Evolutionary conservation across 2,329 filamentous ascomycete species (phyloP), one percentile per base, ranked within the genome.

Genomic region (Pseudogymnoascus sp.): DNA sequence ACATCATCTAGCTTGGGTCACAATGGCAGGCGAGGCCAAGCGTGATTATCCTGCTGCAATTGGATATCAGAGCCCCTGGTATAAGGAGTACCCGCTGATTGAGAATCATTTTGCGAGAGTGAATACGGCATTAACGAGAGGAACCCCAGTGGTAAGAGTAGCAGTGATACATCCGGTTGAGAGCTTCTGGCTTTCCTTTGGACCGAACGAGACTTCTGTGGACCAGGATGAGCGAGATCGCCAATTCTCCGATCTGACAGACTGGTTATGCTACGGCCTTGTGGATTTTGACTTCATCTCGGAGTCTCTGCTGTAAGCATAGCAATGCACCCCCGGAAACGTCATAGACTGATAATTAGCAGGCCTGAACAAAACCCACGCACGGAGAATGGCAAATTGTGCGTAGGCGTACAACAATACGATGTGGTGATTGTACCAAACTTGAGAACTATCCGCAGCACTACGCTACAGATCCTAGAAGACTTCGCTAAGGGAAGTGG

Each of bases 221-320:
- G 72, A 74, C 42, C 59, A 64, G 21, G 67, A 59, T 1, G 64
- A 59, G 14, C 67, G 72, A 12, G 70, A 74, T 25, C 64, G 67
- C 40, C 65, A 64, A 4, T 74, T 74, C 44, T 64, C 61, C 8
- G 69, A 72, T 38, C 42, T 73, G 5, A 71, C 70, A 1, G 64
- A 68, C 21, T 73, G 71, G 71, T 64, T 73, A 16, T 63, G 70
- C 14, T 69, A 72, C 56, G 71, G 67, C 31, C 64, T 74, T n/a
- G 66, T 74, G 6, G 73, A 74, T 61, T 74, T 74, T 59, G 73
- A 74, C 64, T 74, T 74, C 50, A 70, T 74, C 34, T 67, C 70
- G 1, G 73, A 74, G 63, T 72, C 68, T 42, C 66, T 74, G 1
- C 53, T 74, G 2, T 69, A 70, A 16, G 64, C 38, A 12, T 71